Evolutionary conservation across 768 basidiomycete species (phyloP).

Genomic region (Kwoniella shandongensis): DNA sequence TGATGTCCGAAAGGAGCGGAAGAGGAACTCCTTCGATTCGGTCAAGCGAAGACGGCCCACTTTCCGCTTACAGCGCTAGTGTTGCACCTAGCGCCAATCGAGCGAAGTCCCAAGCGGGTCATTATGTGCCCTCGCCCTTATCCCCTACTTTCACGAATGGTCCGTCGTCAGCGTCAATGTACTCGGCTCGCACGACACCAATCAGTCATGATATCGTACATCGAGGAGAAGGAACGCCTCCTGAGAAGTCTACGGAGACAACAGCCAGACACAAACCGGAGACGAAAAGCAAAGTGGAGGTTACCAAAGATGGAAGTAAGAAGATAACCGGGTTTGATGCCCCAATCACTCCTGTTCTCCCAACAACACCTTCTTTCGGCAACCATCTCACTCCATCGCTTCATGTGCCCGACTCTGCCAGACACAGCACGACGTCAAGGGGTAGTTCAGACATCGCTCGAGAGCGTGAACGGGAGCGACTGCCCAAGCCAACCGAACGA

Average conservation of each 20-base stretch:
- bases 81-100: slow-evolving; percentile 7
- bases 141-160: slow-evolving; percentile 34
- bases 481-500: slow-evolving; percentile 39
- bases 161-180: slow-evolving; percentile 9
- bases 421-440: slow-evolving; percentile 6
- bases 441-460: slow-evolving; percentile 4
- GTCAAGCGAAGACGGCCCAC: slow-evolving; percentile 30
- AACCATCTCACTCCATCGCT: background rate
- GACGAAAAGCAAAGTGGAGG: slow-evolving; percentile 28
- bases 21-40: slow-evolving; percentile 37
- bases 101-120: slow-evolving; percentile 22
- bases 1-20: slow-evolving; percentile 38
- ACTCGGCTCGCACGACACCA: slow-evolving; percentile 9
- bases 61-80: slow-evolving; percentile 4
- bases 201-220: slow-evolving; percentile 6
- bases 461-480: slow-evolving; percentile 7
- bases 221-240: slow-evolving; percentile 13
- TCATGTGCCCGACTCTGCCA: slow-evolving; percentile 2
- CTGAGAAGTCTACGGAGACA: slow-evolving; percentile 23
- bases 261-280: slow-evolving; percentile 4
- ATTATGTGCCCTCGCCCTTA: slow-evolving; percentile 39
- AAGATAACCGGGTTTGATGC: slow-evolving; percentile 47
- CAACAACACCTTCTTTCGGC: slow-evolving; percentile 14
- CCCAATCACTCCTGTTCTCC: slow-evolving; percentile 31
- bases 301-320: slow-evolving; percentile 25